phyloP scores from a whole-genome alignment of 257 asterid species.

The Capsicum rhomboideum region DNA sequence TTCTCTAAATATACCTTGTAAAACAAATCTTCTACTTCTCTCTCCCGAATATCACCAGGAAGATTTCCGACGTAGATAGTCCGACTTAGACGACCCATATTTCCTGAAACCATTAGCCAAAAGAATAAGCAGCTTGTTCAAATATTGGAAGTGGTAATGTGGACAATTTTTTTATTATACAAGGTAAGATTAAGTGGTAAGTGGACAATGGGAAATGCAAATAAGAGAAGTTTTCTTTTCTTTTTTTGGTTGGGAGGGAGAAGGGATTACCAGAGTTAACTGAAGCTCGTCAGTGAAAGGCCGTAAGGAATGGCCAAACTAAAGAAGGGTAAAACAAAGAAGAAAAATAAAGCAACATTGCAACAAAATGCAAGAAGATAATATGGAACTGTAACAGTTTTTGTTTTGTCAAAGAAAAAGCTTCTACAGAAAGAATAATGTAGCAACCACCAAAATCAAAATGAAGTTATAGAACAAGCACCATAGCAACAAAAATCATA shows the following conservation, averaged over 20 bases:
- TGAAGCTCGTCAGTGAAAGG: neutral
- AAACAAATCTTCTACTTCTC: slow-evolving; percentile 75
- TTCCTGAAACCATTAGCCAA: slow-evolving; percentile 18
- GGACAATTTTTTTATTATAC: neutral
- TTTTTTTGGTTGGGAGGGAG: neutral
- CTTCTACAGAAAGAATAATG: neutral
- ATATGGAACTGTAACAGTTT: neutral
- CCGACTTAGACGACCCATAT: slow-evolving; percentile 61
- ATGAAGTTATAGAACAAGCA: neutral
- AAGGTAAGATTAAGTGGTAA: neutral
- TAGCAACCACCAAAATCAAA: neutral
- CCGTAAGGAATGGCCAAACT: neutral
- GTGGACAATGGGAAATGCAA: neutral
- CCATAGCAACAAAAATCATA: neutral
- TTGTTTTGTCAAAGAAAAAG: neutral
- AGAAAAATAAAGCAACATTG: neutral
- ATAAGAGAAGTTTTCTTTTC: neutral
- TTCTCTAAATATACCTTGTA: slow-evolving; percentile 45
- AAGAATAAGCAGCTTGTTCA: neutral
- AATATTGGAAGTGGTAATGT: neutral
- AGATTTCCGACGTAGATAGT: slow-evolving; percentile 81
- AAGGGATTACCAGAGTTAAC: neutral
- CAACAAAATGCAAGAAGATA: neutral
- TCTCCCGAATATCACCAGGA: slow-evolving; percentile 71
- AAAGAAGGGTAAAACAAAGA: neutral